Conservation (phyloP, 306 rosid species). For the Quercus wislizeni region DNA sequence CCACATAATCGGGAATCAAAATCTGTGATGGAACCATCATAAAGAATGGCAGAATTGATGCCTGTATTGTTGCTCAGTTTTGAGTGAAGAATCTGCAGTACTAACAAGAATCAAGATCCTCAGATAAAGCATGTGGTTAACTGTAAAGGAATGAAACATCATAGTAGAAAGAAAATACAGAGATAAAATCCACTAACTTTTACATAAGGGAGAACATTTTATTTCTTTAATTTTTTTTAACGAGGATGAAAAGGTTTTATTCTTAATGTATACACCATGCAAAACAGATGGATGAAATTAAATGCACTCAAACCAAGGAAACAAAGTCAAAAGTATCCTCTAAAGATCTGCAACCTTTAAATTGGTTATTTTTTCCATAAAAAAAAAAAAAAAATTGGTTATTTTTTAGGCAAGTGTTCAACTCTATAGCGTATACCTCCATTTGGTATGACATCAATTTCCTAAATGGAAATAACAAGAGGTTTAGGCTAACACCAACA, state of each 20-base stretch:
- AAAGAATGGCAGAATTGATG: constrained; percentile 64
- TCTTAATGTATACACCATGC: neutral
- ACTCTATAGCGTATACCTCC: neutral
- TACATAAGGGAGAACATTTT: neutral
- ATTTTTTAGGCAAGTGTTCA: neutral
- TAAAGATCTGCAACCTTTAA: neutral
- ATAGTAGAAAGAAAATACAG: neutral
- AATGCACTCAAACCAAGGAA: neutral
- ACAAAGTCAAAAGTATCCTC: neutral
- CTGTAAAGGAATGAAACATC: neutral
- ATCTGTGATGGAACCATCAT: constrained; percentile 82
- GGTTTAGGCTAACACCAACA: neutral
- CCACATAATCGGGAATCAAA: constrained; percentile 66
- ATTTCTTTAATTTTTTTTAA: too few relatives aligned
- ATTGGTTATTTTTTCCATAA: neutral
- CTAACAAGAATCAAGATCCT: constrained; percentile 20
- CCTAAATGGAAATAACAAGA: neutral
- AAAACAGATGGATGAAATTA: neutral
- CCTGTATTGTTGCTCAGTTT: constrained; percentile 51
- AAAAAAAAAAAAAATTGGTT: too few relatives aligned
- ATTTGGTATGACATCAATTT: neutral
- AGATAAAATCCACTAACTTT: neutral
- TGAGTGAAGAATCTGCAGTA: constrained; percentile 70
- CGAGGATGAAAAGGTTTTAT: neutral
- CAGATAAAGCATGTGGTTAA: constrained; percentile 21